phyloP scores from a whole-genome alignment of 345 rosid species.

The Geranium brycei region DNA sequence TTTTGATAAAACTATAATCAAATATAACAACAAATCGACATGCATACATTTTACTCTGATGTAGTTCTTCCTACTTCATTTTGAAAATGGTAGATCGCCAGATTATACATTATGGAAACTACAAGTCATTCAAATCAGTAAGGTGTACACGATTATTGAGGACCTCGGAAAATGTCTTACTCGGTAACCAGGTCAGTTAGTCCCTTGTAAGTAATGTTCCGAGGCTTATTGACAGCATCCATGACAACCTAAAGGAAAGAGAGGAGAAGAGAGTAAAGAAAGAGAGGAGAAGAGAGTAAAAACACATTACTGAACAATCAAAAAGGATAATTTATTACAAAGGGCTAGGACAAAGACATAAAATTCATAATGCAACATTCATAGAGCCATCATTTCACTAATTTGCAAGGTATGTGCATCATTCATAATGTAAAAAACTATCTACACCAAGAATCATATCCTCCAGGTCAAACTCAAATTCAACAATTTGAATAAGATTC shows the following conservation, averaged over 20 bases:
- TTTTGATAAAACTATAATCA: background rate
- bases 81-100: background rate
- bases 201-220: slow-evolving; percentile 71
- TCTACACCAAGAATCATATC: too few species aligned
- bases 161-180: slow-evolving; percentile 29
- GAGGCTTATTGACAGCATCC: slow-evolving; percentile 87
- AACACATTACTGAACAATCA: background rate
- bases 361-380: background rate
- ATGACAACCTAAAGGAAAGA: slow-evolving; percentile 53
- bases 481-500: background rate
- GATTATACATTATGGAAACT: background rate
- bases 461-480: background rate
- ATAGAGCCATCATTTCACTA: background rate
- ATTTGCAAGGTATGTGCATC: too few species aligned
- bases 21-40: background rate
- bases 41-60: background rate
- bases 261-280: slow-evolving; percentile 1
- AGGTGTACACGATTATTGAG: background rate
- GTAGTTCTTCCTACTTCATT: background rate
- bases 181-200: slow-evolving; percentile 81
- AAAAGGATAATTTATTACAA: background rate
- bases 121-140: background rate
- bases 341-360: background rate
- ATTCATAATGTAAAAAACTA: too few species aligned
- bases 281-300: background rate